phyloP scores from a whole-genome alignment of 495 filamentous ascomycete genomes.

The Aspergillus incahuasiensis region DNA sequence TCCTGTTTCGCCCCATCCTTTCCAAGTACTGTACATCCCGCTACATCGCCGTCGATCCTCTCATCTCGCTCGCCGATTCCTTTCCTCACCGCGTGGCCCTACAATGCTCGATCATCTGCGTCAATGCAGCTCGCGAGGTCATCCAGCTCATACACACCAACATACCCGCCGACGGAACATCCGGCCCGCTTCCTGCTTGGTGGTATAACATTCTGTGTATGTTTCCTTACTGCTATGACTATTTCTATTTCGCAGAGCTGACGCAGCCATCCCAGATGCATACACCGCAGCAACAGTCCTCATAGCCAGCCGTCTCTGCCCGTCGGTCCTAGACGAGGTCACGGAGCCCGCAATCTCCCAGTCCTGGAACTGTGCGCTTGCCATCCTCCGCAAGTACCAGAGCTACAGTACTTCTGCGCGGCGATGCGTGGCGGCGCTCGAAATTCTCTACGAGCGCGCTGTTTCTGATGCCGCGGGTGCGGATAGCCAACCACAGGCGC shows the following conservation, averaged over 20 bases:
- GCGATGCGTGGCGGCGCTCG: slow-evolving; percentile 35
- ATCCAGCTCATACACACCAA: slow-evolving; percentile 33
- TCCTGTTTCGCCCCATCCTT: slow-evolving; percentile 34
- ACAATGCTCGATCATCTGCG: slow-evolving; percentile 36
- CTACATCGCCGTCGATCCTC: slow-evolving; percentile 21
- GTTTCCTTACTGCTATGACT: neutral
- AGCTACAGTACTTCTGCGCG: slow-evolving; percentile 32
- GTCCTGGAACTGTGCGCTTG: slow-evolving; percentile 32
- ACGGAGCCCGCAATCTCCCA: slow-evolving; percentile 22
- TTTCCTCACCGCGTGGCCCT: slow-evolving; percentile 35
- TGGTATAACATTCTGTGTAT: slow-evolving; percentile 41
- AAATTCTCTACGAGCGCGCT: slow-evolving; percentile 36
- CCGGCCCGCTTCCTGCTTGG: slow-evolving; percentile 37
- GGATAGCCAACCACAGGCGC: neutral
- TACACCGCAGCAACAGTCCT: slow-evolving; percentile 39
- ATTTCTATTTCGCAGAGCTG: neutral
- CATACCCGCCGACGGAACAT: slow-evolving; percentile 28
- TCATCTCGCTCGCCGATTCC: slow-evolving; percentile 28
- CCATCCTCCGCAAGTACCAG: slow-evolving; percentile 34
- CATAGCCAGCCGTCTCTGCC: slow-evolving; percentile 32
- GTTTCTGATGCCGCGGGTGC: slow-evolving; percentile 18
- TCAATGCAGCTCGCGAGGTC: slow-evolving; percentile 34
- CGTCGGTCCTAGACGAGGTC: slow-evolving; percentile 28
- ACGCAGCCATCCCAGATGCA: slow-evolving; percentile 19
- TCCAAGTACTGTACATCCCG: slow-evolving; percentile 35